Conservation (phyloP, 2,329 filamentous ascomycete species). For the Pyrenochaeta sp. region DNA sequence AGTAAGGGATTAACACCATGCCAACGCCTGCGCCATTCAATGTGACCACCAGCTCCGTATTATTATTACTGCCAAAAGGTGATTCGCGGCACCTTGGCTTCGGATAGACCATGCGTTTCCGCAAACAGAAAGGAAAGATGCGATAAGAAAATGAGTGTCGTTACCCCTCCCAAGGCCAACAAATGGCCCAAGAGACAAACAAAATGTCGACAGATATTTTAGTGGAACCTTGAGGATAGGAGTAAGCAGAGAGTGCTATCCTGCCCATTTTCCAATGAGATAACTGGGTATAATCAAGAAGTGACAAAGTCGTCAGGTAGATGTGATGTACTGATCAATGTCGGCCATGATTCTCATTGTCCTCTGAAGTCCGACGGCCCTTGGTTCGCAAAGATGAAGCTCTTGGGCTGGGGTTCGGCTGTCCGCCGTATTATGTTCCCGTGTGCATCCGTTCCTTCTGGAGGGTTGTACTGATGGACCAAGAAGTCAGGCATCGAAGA, state of each 20-base stretch:
- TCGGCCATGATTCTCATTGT: neutral
- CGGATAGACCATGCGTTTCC: neutral
- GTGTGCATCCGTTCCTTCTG: constrained; percentile 49
- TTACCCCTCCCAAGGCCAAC: neutral
- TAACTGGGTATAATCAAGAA: constrained; percentile 4
- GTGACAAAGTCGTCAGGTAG: neutral
- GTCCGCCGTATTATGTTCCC: constrained; percentile 36
- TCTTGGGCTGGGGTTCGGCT: constrained; percentile 51
- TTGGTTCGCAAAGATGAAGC: constrained; percentile 59
- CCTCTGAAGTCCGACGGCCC: constrained; percentile 53
- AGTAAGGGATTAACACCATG: neutral
- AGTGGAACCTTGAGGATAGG: neutral
- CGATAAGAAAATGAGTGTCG: neutral
- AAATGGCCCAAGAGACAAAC: neutral
- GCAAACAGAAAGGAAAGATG: neutral
- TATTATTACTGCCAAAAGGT: neutral
- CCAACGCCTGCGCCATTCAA: neutral
- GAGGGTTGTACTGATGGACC: constrained; percentile 59
- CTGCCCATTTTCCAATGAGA: neutral
- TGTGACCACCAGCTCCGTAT: constrained; percentile 1
- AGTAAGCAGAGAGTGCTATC: neutral
- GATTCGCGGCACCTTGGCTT: neutral
- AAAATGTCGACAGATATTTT: neutral
- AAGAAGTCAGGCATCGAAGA: constrained; percentile 50
- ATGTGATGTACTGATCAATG: neutral